Conservation (phyloP, 2,329 filamentous ascomycete species). For the Purpureocillium takamizusanense region DNA sequence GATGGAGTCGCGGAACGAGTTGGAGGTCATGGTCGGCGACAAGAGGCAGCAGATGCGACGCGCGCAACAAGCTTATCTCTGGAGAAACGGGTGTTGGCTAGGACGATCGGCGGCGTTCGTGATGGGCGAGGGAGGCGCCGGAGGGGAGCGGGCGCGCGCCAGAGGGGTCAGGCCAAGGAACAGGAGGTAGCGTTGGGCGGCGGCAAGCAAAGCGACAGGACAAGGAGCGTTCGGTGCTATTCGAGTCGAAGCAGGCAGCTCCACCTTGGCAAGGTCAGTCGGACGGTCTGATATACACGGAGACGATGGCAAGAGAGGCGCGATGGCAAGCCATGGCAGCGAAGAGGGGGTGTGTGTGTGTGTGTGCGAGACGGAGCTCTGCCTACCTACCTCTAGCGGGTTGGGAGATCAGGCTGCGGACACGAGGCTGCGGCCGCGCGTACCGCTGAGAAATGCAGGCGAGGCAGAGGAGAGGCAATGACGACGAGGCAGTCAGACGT, state of each 20-base stretch:
- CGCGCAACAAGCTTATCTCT: no score
- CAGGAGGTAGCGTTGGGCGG: slow-evolving; percentile 2
- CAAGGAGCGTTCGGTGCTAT: not conserved
- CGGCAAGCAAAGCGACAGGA: not conserved
- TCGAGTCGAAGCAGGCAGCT: slow-evolving; percentile 2
- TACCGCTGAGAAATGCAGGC: slow-evolving; percentile 17
- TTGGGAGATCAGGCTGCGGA: no score
- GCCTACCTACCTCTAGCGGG: no score
- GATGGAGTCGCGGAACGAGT: slow-evolving; percentile 87
- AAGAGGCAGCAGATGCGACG: no score
- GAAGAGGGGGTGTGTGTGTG: not conserved
- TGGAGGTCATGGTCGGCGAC: slow-evolving; percentile 60
- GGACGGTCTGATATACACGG: slow-evolving; percentile 7
- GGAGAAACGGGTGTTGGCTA: not conserved
- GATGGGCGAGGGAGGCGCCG: slow-evolving; percentile 1
- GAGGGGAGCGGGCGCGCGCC: slow-evolving; percentile 1
- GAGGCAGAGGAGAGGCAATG: slow-evolving; percentile 6
- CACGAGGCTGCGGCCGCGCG: slow-evolving; percentile 18
- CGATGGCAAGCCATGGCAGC: not conserved
- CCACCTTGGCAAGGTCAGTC: slow-evolving; percentile 12
- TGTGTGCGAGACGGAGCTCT: no score
- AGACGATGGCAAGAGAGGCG: not conserved
- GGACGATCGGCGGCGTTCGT: slow-evolving; percentile 13
- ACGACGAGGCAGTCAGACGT: not conserved
- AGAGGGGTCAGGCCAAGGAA: not conserved